Evolutionary conservation across 2,329 filamentous ascomycete genomes (phyloP).

Genomic region (Tolypocladium nubicola): DNA sequence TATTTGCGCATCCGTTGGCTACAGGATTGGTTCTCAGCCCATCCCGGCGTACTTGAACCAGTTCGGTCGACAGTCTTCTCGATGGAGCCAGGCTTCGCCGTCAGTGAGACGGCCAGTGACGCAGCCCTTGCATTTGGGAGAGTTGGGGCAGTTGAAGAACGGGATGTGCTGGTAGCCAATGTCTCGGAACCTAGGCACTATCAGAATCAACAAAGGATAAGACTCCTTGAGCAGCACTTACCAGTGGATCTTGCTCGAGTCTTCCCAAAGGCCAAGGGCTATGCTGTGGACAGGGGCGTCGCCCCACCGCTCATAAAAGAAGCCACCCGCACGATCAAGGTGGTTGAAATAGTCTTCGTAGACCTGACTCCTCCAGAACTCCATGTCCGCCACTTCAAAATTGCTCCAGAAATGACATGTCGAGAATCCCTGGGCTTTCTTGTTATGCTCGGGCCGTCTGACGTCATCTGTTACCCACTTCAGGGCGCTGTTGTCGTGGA

Average conservation of each 20-base stretch:
- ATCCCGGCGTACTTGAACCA: constrained; percentile 95
- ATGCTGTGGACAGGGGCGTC: constrained; percentile 96
- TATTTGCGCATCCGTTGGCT: not conserved
- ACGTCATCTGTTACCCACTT: constrained; percentile 74
- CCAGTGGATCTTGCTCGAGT: constrained; percentile 87
- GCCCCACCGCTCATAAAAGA: constrained; percentile 98
- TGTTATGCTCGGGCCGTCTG: constrained; percentile 68
- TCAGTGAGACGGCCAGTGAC: constrained; percentile 81
- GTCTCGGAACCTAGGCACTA: constrained; percentile 77
- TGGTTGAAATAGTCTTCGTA: constrained; percentile 97
- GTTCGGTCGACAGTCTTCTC: constrained; percentile 88
- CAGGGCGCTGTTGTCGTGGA: constrained; percentile 77
- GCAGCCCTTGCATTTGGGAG: constrained; percentile 83
- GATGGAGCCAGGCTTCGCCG: constrained; percentile 72
- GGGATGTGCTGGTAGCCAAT: constrained; percentile 98
- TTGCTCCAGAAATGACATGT: constrained; percentile 99
- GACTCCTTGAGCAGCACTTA: constrained; percentile 30
- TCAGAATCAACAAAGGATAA: constrained; percentile 4
- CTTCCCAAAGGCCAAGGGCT: constrained; percentile 83
- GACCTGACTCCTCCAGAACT: constrained; percentile 79
- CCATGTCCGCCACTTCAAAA: constrained; percentile 91
- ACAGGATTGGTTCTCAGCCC: constrained; percentile 37
- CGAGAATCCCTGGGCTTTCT: constrained; percentile 81
- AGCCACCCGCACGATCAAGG: constrained; percentile 90
- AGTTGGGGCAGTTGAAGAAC: constrained; percentile 98